Evolutionary conservation across 208 protist genomes (phyloP), one percentile per base, ranked within the genome.

Genomic region (Crithidia acanthocephali): DNA sequence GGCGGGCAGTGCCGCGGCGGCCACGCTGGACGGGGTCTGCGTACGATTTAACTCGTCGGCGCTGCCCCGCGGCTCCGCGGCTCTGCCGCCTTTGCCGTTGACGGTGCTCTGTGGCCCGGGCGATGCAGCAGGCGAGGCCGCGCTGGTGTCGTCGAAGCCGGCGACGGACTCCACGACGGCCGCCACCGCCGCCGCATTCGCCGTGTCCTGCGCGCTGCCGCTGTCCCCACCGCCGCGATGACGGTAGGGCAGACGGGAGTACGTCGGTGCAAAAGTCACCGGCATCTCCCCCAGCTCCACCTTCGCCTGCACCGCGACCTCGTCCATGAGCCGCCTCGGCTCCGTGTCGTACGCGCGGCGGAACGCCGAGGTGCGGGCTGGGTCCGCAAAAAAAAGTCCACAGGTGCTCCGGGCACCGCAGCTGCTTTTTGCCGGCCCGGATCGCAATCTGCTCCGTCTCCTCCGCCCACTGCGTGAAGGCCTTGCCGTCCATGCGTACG

Each of bases 211-310:
- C 11, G 35, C 35, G 22, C 13, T 60, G 32, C 10, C n/a, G 22
- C 23, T 60, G n/a, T 5, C n/a, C 20, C 1, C 20, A 6, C 27
- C 44, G 30, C 47, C 62, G 28, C 66, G 72, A 30, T 63, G 56
- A 9, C 50, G 60, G 47, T 71, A 57, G 25, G 78, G 25, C n/a
- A 84, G 33, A 44, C 86, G 82, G 22, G 65, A 79, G 68, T 91
- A 95, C 37, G 86, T 90, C 40, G 90, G 86, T 0, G 81, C 78
- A 59, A 95, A 95, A 16, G 52, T 61, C 32, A 87, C 52, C 9
- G 80, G 83, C 76, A 95, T 76, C 73, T 95, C 86, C 16, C 78
- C 86, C 23, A 95, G 52, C 64, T 85, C 84, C 42, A 95, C 64
- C 27, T 74, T 67, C 28, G 71, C 76, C 61, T 87, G 70, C 42